Conservation (phyloP, 176 grass and related monocot genomes). For the Carex kokanica region DNA sequence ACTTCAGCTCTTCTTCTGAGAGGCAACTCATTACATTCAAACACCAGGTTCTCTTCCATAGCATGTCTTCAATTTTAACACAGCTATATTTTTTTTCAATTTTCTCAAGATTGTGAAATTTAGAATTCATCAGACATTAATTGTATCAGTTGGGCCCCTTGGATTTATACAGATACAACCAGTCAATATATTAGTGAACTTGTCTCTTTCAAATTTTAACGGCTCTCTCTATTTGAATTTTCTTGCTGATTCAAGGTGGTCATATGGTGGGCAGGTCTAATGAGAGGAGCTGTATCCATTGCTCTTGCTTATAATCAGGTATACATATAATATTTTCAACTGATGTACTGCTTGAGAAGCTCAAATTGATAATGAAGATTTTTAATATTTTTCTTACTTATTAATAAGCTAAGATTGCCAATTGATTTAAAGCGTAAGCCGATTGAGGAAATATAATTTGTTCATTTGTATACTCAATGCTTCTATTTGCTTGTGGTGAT, state of each 20-base stretch:
- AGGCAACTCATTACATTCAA: constrained; percentile 66
- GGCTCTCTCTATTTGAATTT: background rate
- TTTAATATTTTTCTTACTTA: background rate
- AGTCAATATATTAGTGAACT: constrained; percentile 11
- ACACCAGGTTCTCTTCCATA: constrained; percentile 55
- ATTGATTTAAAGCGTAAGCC: constrained; percentile 7
- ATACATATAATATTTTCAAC: background rate
- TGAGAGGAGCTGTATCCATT: constrained; percentile 81
- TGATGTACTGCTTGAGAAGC: background rate
- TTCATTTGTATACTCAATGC: background rate
- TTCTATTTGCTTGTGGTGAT: background rate
- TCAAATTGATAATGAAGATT: background rate
- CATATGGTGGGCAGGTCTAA: constrained; percentile 95
- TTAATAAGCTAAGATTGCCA: background rate
- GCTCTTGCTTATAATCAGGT: constrained; percentile 85
- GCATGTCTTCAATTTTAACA: background rate
- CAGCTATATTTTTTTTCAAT: background rate
- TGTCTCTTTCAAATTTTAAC: background rate
- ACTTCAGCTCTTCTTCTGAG: constrained; percentile 55
- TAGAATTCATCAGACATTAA: background rate
- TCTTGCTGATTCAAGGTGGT: constrained; percentile 42
- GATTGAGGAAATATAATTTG: background rate
- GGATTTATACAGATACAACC: background rate
- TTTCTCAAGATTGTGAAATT: background rate
- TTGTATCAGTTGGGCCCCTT: background rate